Evolutionary conservation across 169 alveolate genomes (phyloP).

Genomic region (Cryptosporidium parvum): DNA sequence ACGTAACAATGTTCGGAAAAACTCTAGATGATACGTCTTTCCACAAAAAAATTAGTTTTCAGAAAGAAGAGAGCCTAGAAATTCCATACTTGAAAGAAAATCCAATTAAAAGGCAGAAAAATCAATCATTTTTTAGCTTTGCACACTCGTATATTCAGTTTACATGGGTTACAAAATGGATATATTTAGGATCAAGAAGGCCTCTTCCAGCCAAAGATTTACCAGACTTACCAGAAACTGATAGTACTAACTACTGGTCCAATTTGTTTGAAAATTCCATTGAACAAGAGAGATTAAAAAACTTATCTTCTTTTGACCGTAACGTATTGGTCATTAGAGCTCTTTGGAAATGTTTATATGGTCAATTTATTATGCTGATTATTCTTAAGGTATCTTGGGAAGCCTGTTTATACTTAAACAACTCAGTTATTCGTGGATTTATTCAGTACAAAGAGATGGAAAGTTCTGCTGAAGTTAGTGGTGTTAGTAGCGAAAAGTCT

Average conservation of each 20-base stretch:
- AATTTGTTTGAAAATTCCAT: conserved; percentile 41
- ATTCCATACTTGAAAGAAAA: background rate
- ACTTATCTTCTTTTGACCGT: conserved; percentile 53
- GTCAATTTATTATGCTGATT: conserved; percentile 16
- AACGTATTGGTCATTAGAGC: conserved; percentile 68
- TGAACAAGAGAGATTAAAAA: conserved; percentile 10
- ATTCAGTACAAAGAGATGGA: conserved; percentile 70
- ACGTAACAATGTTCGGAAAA: background rate
- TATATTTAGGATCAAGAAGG: conserved; percentile 52
- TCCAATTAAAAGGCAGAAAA: conserved; percentile 19
- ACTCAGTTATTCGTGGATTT: conserved; percentile 52
- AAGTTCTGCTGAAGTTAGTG: conserved; percentile 14
- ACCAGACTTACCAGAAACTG: conserved; percentile 42
- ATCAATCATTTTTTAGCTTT: conserved; percentile 35
- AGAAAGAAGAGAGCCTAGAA: background rate
- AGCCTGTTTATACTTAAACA: conserved; percentile 29
- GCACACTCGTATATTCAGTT: conserved; percentile 37
- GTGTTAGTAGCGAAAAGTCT: background rate
- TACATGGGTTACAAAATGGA: conserved; percentile 73
- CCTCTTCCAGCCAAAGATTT: conserved; percentile 44
- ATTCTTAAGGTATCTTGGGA: conserved; percentile 48
- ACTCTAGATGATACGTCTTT: background rate
- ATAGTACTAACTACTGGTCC: conserved; percentile 60
- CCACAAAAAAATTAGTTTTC: background rate
- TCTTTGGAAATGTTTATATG: conserved; percentile 49